Evolutionary conservation across 2,329 filamentous ascomycete species (phyloP), one percentile per base, ranked within the genome.

Genomic region (Periconia digitata): DNA sequence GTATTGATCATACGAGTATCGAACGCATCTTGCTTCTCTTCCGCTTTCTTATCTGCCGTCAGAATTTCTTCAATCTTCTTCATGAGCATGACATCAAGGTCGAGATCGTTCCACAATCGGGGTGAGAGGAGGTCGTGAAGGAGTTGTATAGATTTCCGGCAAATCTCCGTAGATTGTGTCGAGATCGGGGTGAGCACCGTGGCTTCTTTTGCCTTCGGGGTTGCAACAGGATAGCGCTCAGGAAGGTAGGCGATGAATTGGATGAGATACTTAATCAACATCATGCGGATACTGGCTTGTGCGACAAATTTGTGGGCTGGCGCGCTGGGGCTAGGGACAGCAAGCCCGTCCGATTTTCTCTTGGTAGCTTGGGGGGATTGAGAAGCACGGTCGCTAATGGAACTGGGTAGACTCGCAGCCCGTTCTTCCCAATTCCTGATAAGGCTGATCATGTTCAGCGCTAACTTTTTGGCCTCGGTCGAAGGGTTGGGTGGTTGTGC

Each of bases 391-490:
- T 77, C 52, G 72, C 74, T 40, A 54, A 59, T 20, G 60, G 71
- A 40, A 50, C 45, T 49, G 15, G 58, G 44, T 34, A 87, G 84
- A 53, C 84, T 85, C 1, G 92, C 85, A 15, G 91, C 85, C 50
- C 85, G 84, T 67, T 95, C 83, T 72, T 99, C 94, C 94, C 94
- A 99, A 43, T 85, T 83, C 84, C 90, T 94, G 51, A 99, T 89
- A 49, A 99, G 75, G 66, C 84, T 87, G 77, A 99, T 95, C 70
- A 99, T 81, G 61, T 92, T 92, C 16, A 99, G 78, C 0, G 90
- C 92, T 8, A 97, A 80, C 67, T 90, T 95, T 74, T 95, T 95
- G 64, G 85, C 92, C 65, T 99, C 94, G 40, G 89, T 90, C 0
- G 91, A 96, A 1, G 91, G 85, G 54, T 87, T 95, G 4, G 89